Evolutionary conservation across 2,329 filamentous ascomycete species (phyloP).

Genomic region (Grosmannia huntii): DNA sequence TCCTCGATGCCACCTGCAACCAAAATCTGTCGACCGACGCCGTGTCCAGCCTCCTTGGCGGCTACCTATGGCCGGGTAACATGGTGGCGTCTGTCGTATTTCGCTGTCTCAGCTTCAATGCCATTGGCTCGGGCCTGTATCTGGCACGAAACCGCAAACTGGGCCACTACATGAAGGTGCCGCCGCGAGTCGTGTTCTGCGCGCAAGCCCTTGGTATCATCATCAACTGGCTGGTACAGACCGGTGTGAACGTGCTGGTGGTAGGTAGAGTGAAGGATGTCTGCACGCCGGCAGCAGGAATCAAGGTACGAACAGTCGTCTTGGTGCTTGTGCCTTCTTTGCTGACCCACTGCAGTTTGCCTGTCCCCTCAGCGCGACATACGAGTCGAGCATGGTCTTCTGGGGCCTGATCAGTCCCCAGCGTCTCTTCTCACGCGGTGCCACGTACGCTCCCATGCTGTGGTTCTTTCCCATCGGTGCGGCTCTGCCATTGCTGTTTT

Average conservation of each 20-base stretch:
- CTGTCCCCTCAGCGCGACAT: constrained; percentile 38
- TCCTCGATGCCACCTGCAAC: constrained; percentile 45
- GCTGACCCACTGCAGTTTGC: constrained; percentile 25
- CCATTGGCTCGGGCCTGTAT: constrained; percentile 50
- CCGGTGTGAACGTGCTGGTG: constrained; percentile 54
- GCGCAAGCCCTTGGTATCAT: constrained; percentile 36
- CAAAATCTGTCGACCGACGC: constrained; percentile 54
- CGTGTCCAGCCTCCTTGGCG: constrained; percentile 56
- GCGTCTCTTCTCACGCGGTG: constrained; percentile 51
- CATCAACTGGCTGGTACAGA: constrained; percentile 33
- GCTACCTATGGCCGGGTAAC: constrained; percentile 57
- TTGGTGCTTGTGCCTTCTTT: neutral
- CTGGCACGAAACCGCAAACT: constrained; percentile 54
- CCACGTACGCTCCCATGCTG: constrained; percentile 49
- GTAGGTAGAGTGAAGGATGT: constrained; percentile 46
- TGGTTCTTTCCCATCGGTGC: constrained; percentile 61
- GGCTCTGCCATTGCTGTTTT: constrained; percentile 45
- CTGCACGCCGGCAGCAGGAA: constrained; percentile 38
- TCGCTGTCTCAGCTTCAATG: constrained; percentile 45
- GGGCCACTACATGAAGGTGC: constrained; percentile 54
- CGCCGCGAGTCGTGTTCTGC: constrained; percentile 47
- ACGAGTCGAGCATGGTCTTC: constrained; percentile 56
- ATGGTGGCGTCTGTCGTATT: constrained; percentile 66
- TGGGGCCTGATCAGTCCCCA: constrained; percentile 61
- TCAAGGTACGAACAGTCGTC: constrained; percentile 20